These are phyloP conservation scores for Physocladia obscura DNA, from an alignment of 192 early-diverging fungal species.

Conservation along the genomic window DNA sequence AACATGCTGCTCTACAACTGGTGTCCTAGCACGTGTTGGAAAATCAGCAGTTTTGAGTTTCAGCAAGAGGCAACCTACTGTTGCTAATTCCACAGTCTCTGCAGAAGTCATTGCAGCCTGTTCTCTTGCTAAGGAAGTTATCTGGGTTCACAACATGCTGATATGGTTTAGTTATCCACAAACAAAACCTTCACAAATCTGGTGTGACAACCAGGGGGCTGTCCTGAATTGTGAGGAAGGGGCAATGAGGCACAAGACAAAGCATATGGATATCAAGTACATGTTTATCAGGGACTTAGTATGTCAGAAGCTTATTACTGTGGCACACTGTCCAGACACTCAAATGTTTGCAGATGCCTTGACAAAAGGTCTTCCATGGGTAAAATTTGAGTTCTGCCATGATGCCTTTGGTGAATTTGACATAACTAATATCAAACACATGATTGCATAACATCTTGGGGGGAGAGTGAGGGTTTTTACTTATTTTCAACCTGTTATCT, in stretches of 20 bases:
- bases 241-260: not conserved
- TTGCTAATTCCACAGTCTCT: conserved; percentile 7
- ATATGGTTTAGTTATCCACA: not conserved
- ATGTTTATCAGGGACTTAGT: not conserved
- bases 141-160: conserved; percentile 18
- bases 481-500: too few relatives aligned
- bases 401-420: not conserved
- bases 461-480: too few relatives aligned
- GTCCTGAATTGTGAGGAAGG: conserved; percentile 1
- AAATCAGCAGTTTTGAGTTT: not conserved
- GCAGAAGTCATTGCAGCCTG: conserved; percentile 1
- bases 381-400: not conserved
- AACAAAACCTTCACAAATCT: not conserved
- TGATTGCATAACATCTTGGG: too few relatives aligned
- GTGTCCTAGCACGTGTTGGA: not conserved
- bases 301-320: not conserved
- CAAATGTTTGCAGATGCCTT: not conserved
- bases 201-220: conserved; percentile 2
- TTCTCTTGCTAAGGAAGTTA: conserved; percentile 8
- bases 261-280: conserved; percentile 9
- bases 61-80: not conserved
- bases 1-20: not conserved
- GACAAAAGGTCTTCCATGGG: not conserved
- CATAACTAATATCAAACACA: too few relatives aligned
- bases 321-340: not conserved